Conservation (phyloP, 148 eudicot species). For the Vaccinium myrtillus region DNA sequence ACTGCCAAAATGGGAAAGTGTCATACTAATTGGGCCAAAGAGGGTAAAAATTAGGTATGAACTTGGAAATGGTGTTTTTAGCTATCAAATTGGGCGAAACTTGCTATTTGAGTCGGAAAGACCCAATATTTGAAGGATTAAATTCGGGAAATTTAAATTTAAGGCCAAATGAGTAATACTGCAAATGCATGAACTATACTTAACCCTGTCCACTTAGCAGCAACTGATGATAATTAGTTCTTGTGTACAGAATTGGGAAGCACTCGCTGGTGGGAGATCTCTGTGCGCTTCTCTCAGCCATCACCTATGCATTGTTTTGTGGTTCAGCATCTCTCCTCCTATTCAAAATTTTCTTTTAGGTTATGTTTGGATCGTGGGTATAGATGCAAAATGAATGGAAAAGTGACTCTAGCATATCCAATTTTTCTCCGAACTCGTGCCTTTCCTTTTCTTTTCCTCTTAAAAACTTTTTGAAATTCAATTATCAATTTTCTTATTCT, state of each 20-base stretch:
- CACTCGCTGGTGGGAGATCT: conserved; percentile 81
- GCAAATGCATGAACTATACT: not conserved
- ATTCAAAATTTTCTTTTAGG: not conserved
- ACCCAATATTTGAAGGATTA: not conserved
- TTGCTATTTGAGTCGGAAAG: not conserved
- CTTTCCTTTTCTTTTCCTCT: not conserved
- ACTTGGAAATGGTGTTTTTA: not conserved
- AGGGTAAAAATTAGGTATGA: not conserved
- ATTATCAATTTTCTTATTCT: no score
- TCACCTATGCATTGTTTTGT: conserved; percentile 79
- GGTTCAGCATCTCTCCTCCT: conserved; percentile 37
- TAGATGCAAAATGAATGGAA: not conserved
- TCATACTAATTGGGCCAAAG: not conserved
- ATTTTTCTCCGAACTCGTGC: not conserved
- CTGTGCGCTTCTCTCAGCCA: conserved; percentile 84
- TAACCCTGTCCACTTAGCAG: conserved; percentile 9
- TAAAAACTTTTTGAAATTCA: no score
- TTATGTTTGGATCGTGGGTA: not conserved
- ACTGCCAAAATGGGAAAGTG: not conserved
- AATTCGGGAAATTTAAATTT: not conserved
- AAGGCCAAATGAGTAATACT: not conserved
- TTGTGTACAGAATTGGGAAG: conserved; percentile 52
- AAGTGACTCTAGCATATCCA: not conserved
- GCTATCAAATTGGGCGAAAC: not conserved
- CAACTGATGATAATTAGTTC: conserved; percentile 36